Conservation (phyloP, 1,284 basidiomycete species). For the Singerocomus inundabilis region DNA sequence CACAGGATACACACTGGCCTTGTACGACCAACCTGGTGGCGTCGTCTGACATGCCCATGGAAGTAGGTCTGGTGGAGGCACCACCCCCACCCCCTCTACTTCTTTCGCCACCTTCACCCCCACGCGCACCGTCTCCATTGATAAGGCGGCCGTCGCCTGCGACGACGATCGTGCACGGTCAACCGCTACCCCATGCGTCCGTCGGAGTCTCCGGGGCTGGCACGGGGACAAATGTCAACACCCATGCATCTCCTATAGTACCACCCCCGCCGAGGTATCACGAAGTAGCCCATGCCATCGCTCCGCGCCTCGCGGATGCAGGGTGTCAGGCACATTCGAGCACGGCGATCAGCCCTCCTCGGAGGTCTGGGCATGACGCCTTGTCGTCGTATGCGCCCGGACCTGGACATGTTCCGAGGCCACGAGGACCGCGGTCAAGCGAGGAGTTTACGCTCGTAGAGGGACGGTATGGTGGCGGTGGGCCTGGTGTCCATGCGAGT, state of each 20-base stretch:
- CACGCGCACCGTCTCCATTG: slow-evolving; percentile 13
- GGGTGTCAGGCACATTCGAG: slow-evolving; percentile 25
- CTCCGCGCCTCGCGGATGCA: slow-evolving; percentile 25
- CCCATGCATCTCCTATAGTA: slow-evolving; percentile 12
- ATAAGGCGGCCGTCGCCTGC: slow-evolving; percentile 16
- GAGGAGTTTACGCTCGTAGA: slow-evolving; percentile 16
- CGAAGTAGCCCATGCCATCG: slow-evolving; percentile 9
- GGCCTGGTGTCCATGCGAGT: neutral
- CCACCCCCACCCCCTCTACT: slow-evolving; percentile 18
- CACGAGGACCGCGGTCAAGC: slow-evolving; percentile 9
- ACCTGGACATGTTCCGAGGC: neutral
- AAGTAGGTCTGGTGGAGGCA: slow-evolving; percentile 11
- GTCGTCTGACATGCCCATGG: slow-evolving; percentile 4
- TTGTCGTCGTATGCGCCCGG: slow-evolving; percentile 5
- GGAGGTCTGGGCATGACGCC: slow-evolving; percentile 20
- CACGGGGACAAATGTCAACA: slow-evolving; percentile 11
- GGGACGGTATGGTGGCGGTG: slow-evolving; percentile 4
- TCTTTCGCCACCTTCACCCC: slow-evolving; percentile 17
- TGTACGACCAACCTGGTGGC: slow-evolving; percentile 1
- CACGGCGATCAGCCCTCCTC: slow-evolving; percentile 16
- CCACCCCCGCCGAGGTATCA: slow-evolving; percentile 22
- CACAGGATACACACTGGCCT: slow-evolving; percentile 19
- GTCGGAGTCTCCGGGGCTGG: neutral
- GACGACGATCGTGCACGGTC: slow-evolving; percentile 13
- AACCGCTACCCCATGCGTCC: neutral